Evolutionary conservation across 2,329 filamentous ascomycete genomes (phyloP).

Genomic region (Hansfordia pulvinata): DNA sequence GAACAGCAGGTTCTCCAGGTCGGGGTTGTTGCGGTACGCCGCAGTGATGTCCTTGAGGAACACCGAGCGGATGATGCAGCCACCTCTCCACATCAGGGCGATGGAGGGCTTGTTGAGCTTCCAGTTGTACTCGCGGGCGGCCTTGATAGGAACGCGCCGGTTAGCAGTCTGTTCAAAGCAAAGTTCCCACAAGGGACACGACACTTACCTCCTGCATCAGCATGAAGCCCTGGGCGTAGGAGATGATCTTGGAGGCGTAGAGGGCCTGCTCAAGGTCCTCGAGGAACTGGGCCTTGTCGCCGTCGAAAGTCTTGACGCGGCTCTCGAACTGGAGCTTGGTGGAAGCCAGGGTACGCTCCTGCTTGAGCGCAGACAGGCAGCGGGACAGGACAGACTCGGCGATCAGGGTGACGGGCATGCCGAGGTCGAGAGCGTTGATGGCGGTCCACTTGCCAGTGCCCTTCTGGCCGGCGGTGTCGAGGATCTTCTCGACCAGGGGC

Average conservation of each 20-base stretch:
- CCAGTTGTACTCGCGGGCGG: constrained; percentile 91
- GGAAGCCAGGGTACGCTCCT: constrained; percentile 75
- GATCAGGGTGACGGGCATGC: constrained; percentile 96
- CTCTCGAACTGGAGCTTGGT: constrained; percentile 61
- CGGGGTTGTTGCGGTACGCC: constrained; percentile 86
- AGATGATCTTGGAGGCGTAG: constrained; percentile 99
- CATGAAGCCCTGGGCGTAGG: constrained; percentile 99
- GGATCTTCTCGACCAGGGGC: constrained; percentile 93
- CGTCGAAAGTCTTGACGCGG: constrained; percentile 68
- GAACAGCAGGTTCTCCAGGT: constrained; percentile 96
- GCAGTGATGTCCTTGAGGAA: constrained; percentile 99
- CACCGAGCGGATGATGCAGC: constrained; percentile 98
- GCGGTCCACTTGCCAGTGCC: constrained; percentile 99
- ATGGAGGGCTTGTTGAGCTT: constrained; percentile 99
- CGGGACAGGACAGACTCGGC: constrained; percentile 93
- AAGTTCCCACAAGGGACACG: not conserved
- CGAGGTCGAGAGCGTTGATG: constrained; percentile 95
- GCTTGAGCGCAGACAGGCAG: constrained; percentile 89
- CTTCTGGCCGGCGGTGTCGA: constrained; percentile 97
- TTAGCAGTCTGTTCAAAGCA: constrained; percentile 8
- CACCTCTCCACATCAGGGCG: constrained; percentile 99
- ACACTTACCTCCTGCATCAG: constrained; percentile 84
- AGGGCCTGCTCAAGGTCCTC: constrained; percentile 97
- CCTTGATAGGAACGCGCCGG: constrained; percentile 34
- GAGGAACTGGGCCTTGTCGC: constrained; percentile 86